Evolutionary conservation across 768 basidiomycete genomes (phyloP).

Genomic region (Baorangia bicolor): DNA sequence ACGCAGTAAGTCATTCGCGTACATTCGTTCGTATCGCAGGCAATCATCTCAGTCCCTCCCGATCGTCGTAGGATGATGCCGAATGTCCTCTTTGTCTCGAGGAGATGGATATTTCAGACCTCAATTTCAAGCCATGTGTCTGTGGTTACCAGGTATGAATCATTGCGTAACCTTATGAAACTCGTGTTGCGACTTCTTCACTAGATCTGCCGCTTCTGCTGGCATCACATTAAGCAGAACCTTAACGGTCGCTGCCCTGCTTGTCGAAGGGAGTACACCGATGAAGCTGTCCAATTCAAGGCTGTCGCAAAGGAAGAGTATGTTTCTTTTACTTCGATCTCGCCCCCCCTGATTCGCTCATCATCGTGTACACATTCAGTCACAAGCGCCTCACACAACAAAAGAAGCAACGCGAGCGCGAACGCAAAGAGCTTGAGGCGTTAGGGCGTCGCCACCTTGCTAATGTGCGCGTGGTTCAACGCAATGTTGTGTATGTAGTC

Average conservation of each 20-base stretch:
- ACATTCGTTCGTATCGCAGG: slow-evolving; percentile 7
- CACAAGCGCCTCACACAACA: slow-evolving; percentile 93
- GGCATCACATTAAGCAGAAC: slow-evolving; percentile 97
- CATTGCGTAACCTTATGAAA: slow-evolving; percentile 19
- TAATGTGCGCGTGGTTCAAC: slow-evolving; percentile 95
- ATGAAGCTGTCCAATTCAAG: slow-evolving; percentile 93
- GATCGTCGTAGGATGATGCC: slow-evolving; percentile 76
- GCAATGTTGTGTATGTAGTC: slow-evolving; percentile 93
- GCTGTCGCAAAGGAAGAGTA: slow-evolving; percentile 95
- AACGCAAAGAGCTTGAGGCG: slow-evolving; percentile 91
- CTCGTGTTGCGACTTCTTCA: slow-evolving; percentile 8
- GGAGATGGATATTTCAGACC: slow-evolving; percentile 98
- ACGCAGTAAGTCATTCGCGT: slow-evolving; percentile 52
- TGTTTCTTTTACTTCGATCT: slow-evolving; percentile 34
- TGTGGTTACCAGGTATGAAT: slow-evolving; percentile 90
- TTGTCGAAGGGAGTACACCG: slow-evolving; percentile 89
- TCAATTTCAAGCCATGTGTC: slow-evolving; percentile 98
- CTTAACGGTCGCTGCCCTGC: slow-evolving; percentile 96
- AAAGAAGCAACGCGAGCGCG: slow-evolving; percentile 92
- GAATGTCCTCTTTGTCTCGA: slow-evolving; percentile 98
- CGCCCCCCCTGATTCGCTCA: slow-evolving; percentile 11
- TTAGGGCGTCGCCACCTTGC: slow-evolving; percentile 83
- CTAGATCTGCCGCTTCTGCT: slow-evolving; percentile 98
- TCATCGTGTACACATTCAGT: slow-evolving; percentile 41
- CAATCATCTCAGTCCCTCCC: slow-evolving; percentile 14